phyloP scores from a whole-genome alignment of 371 early-diverging fungal species.

The Chytridiales sp. region DNA sequence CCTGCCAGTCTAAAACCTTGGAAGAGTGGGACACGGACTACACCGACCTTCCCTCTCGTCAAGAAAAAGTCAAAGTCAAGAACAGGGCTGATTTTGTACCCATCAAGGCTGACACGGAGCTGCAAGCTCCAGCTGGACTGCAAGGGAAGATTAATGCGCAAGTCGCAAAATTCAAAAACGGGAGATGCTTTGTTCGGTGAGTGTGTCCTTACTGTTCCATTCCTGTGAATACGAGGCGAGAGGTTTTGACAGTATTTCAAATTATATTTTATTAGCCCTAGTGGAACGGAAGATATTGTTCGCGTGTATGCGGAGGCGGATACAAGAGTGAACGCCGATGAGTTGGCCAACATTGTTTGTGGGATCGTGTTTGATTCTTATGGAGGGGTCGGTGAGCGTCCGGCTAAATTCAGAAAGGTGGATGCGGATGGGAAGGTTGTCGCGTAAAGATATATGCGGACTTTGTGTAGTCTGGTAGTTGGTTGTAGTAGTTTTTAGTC shows the following conservation, averaged over 20 bases:
- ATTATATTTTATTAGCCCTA: slow-evolving; percentile 64
- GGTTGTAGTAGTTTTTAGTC: too few species aligned
- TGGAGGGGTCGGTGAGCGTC: slow-evolving; percentile 89
- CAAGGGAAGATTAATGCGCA: slow-evolving; percentile 84
- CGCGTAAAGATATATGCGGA: too few species aligned
- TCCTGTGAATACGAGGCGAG: neutral
- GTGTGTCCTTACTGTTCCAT: slow-evolving; percentile 6
- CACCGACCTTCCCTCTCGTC: slow-evolving; percentile 89
- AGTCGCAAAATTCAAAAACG: slow-evolving; percentile 77
- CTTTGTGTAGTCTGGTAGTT: too few species aligned
- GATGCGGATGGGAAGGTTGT: slow-evolving; percentile 19
- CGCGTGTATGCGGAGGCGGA: slow-evolving; percentile 98
- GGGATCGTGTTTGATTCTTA: slow-evolving; percentile 87
- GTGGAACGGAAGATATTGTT: slow-evolving; percentile 99
- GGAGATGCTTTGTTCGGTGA: slow-evolving; percentile 92
- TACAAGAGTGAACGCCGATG: slow-evolving; percentile 54
- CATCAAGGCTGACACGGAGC: slow-evolving; percentile 92
- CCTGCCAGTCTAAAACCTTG: slow-evolving; percentile 73
- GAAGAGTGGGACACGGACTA: slow-evolving; percentile 92
- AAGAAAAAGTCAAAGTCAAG: slow-evolving; percentile 86
- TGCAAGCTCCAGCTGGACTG: slow-evolving; percentile 84
- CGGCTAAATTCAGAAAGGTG: slow-evolving; percentile 45
- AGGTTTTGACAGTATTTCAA: slow-evolving; percentile 7
- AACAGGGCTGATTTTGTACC: slow-evolving; percentile 88
- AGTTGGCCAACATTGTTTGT: slow-evolving; percentile 39